Percentiles rank a stretch among this genome's conserved stretches.
phyloP scores from a whole-genome alignment of 1,139 yeast species.

The Candida sanyaensis region DNA sequence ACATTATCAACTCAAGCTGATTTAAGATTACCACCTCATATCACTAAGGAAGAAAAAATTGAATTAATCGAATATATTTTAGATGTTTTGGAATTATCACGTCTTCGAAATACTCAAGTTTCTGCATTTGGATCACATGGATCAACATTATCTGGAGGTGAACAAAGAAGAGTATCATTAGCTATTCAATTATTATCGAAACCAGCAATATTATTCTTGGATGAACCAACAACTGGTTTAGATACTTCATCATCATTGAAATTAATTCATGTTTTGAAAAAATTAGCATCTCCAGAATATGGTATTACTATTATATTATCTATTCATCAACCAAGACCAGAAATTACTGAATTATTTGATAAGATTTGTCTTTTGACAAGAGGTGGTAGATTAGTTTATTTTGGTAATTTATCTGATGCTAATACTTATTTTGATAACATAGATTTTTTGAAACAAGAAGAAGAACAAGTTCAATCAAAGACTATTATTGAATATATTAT shows the following conservation, averaged over 20 bases:
- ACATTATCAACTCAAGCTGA: conserved; percentile 73
- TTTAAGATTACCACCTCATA: conserved; percentile 51
- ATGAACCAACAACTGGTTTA: conserved; percentile 89
- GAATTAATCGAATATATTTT: conserved; percentile 60
- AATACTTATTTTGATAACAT: conserved; percentile 50
- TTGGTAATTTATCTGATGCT: conserved; percentile 52
- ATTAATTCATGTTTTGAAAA: conserved; percentile 62
- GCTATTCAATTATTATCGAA: conserved; percentile 77
- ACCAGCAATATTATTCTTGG: conserved; percentile 76
- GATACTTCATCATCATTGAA: conserved; percentile 77
- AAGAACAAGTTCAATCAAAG: conserved; percentile 2
- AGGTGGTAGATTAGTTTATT: conserved; percentile 64
- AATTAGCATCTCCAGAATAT: conserved; percentile 44
- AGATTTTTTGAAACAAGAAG: conserved; percentile 20
- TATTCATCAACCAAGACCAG: conserved; percentile 85
- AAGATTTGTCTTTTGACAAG: conserved; percentile 67
- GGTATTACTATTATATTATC: conserved; percentile 77
- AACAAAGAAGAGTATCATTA: conserved; percentile 73
- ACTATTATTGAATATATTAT: conserved; percentile 64
- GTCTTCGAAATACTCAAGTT: conserved; percentile 59
- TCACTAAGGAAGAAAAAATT: conserved; percentile 41
- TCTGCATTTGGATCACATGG: conserved; percentile 43
- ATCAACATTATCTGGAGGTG: conserved; percentile 78
- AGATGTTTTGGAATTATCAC: conserved; percentile 60
- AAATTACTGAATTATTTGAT: conserved; percentile 68